These are phyloP conservation scores for Sequoia sempervirens DNA, from an alignment of 75 land plant genomes.

Conservation along the genomic window DNA sequence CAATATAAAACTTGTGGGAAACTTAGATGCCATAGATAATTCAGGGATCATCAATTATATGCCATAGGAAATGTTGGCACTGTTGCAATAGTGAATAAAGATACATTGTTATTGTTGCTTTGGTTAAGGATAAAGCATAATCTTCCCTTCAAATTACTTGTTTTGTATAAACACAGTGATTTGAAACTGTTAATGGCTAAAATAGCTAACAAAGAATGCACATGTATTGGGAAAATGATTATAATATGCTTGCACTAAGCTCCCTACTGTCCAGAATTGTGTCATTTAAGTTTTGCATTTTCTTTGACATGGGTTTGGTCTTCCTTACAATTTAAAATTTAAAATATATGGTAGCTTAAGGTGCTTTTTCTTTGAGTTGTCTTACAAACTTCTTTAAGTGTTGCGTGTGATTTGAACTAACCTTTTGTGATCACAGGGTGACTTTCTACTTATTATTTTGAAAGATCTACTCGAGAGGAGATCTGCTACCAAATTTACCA, in stretches of 20 bases:
- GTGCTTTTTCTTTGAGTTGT: not conserved
- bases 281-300: not conserved
- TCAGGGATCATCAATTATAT: not conserved
- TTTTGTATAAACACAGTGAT: not conserved
- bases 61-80: not conserved
- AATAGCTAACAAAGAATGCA: not conserved
- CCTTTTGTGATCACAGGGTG: conserved; percentile 51
- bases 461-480: conserved; percentile 71
- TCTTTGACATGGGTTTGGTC: not conserved
- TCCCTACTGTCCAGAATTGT: too few species aligned
- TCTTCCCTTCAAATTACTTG: not conserved
- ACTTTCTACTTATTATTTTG: conserved; percentile 79
- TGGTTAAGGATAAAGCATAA: not conserved
- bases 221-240: not conserved
- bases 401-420: not conserved
- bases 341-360: not conserved
- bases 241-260: too few species aligned
- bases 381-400: not conserved
- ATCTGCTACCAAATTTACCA: conserved; percentile 22
- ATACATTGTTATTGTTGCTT: not conserved
- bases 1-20: not conserved
- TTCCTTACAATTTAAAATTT: not conserved
- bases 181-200: not conserved
- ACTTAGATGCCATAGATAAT: not conserved
- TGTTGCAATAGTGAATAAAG: not conserved